Evolutionary conservation across 1,284 basidiomycete genomes (phyloP), one percentile per base, ranked within the genome.

Genomic region (Malassezia nana): DNA sequence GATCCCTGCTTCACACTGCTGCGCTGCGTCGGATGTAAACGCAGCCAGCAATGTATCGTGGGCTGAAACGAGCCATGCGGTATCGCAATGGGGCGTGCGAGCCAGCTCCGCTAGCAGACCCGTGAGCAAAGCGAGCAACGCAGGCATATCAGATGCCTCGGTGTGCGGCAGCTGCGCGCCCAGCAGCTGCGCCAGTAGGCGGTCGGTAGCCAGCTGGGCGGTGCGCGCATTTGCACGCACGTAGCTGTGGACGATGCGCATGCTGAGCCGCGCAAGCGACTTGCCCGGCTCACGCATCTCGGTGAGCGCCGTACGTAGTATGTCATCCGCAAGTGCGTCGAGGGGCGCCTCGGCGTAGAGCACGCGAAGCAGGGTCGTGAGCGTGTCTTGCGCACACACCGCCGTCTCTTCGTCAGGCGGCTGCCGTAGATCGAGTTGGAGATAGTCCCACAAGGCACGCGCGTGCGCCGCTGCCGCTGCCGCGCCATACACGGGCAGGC

Each of bases 131-230:
- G 6, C 35, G 6, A 38, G 35, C 3, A 38, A 18, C 35, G 35
- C 35, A 2, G 35, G 35, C 35, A 15, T 38, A 6, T 38, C 85
- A 43, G 84, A 82, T 0, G 88, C 85, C 61, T 83, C 80, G 55
- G 83, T 80, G 77, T 86, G 94, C 42, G 88, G 78, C 43, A 78
- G 79, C 18, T 61, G 62, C 50, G 63, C 54, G 50, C 58, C 59
- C 30, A 70, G 64, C 57, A 70, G 59, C 22, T 57, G 53, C 10
- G 50, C 55, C 54, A 59, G 62, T 16, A 64, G 52, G 13, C 60
- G 58, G 7, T 57, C 59, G 13, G 63, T 57, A 8, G 65, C 60
- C 15, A 59, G 39, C 16, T 58, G 46, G 4, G 57, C 48, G 3
- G 71, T 73, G 26, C 52, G 44, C 4, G 60, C 39, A 20, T 55